Percentiles rank a stretch among this genome's conserved stretches.
These are phyloP conservation scores for Solanum ossicruentum DNA, from an alignment of 257 asterid genomes.

Conservation along the genomic window DNA sequence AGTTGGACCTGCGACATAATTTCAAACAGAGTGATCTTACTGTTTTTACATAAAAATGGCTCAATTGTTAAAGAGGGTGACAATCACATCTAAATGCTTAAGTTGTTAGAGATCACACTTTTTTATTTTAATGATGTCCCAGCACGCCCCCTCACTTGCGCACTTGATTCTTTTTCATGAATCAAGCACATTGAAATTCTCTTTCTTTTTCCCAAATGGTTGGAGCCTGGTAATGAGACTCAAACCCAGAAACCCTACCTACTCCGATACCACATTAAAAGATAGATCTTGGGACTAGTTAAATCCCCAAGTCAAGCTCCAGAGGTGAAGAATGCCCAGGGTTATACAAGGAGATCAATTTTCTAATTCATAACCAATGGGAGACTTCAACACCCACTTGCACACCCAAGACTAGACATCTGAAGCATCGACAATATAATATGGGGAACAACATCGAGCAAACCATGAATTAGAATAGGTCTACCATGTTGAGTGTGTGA, in stretches of 20 bases:
- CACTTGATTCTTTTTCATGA: background rate
- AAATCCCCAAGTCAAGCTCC: background rate
- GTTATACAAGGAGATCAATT: background rate
- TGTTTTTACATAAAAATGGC: background rate
- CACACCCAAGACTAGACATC: background rate
- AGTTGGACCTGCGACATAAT: slow-evolving; percentile 66
- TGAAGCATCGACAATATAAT: background rate
- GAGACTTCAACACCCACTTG: background rate
- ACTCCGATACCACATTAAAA: background rate
- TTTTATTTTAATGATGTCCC: background rate
- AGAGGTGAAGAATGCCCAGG: background rate
- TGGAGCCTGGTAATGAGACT: background rate
- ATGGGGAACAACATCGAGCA: background rate
- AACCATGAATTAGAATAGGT: background rate
- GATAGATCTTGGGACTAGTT: background rate
- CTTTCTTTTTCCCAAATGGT: background rate
- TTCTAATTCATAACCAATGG: background rate
- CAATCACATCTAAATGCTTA: background rate
- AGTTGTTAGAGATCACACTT: background rate
- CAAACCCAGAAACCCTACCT: background rate
- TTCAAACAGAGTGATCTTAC: background rate
- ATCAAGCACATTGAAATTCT: background rate
- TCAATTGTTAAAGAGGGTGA: background rate
- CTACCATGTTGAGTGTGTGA: background rate
- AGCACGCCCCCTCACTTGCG: background rate